Evolutionary conservation across 2,329 filamentous ascomycete species (phyloP), one percentile per base, ranked within the genome.

Genomic region (Westerdykella aurantiaca): DNA sequence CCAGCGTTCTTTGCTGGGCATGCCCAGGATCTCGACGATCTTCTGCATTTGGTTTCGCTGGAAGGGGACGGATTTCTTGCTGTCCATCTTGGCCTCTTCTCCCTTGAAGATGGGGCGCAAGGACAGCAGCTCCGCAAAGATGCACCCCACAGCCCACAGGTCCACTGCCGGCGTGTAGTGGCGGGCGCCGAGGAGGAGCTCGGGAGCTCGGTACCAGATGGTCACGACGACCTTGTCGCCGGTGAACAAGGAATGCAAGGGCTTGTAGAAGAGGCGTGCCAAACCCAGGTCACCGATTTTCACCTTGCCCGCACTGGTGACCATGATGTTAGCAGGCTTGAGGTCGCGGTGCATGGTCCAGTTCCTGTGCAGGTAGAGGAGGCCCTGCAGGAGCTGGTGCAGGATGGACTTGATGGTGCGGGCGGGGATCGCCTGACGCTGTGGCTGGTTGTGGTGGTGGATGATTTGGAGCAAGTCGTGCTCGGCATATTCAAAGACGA

Each of bases 31-130:
- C 62, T 98, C 93, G 31, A 95, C 88, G 56, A 98, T 98, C 70
- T 95, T 96, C 62, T 93, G 88, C 91, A 98, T 97, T 71, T 98
- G 93, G 59, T 96, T 96, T 12, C 90, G 81, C 68, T 98, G 93
- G 57, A 98, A 98, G 0, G 93, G 93, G 0, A 97, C 90, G 0
- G 87, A 93, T 71, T 97, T 97, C 69, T 98, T 98, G 57, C 81
- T 87, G 68, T 98, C 93, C 86, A 97, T 96, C 71, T 98, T 98
- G 13, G 93, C 93, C 69, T 98, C 93, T 62, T 98, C 93, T 0
- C 93, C 93, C 64, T 98, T 98, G 69, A 98, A 98, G 43, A 98
- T 97, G 0, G 93, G 93, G 1, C 91, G 79, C 3, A 98, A 72
- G 1, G 87, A 90, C 0, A 98, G 72, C 2, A 98, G 75, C 66